Conservation (phyloP, 768 basidiomycete species). For the Naganishia friedmannii region DNA sequence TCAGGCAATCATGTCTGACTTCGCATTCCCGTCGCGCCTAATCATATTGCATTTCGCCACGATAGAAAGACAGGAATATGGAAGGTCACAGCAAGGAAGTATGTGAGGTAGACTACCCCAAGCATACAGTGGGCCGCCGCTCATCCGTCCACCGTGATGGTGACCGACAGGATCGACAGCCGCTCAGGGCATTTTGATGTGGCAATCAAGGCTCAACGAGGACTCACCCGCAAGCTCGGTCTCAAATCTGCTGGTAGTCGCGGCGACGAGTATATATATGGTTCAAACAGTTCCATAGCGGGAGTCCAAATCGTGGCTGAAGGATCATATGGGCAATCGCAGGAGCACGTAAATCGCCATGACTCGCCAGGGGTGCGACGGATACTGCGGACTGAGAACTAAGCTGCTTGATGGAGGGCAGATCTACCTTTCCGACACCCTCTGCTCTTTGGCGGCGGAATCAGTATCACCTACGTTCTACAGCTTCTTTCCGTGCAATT, state of each 20-base stretch:
- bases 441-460: constrained; percentile 11
- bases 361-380: neutral
- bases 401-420: neutral
- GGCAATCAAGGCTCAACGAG: constrained; percentile 17
- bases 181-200: constrained; percentile 2
- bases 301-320: neutral
- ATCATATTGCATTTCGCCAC: neutral
- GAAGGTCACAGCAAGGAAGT: neutral
- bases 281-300: neutral
- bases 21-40: neutral
- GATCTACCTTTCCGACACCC: constrained; percentile 2
- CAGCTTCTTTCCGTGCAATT: neutral
- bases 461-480: constrained; percentile 9
- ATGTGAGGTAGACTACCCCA: neutral
- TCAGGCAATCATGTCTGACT: neutral
- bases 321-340: constrained; percentile 5
- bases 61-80: neutral
- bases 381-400: neutral
- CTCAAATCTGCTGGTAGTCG: neutral
- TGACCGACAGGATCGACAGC: constrained; percentile 6
- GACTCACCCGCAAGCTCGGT: constrained; percentile 3
- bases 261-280: too few relatives aligned
- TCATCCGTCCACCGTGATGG: constrained; percentile 22
- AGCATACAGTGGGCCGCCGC: constrained; percentile 5
- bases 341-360: neutral